Evolutionary conservation across 1,284 basidiomycete species (phyloP).

Genomic region (Irpex rosettiformis): DNA sequence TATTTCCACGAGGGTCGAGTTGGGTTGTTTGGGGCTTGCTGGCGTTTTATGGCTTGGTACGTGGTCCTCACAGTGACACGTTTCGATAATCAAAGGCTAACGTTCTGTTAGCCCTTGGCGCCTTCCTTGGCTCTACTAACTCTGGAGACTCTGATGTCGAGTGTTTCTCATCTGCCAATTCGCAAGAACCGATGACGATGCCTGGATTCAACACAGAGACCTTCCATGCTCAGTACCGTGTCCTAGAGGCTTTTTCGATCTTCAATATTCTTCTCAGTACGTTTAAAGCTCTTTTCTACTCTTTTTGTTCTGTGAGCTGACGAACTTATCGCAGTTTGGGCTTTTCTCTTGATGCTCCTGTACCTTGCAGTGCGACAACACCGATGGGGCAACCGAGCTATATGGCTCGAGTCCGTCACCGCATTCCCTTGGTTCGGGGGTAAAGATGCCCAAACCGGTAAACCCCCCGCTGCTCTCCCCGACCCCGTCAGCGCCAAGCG

Average conservation of each 20-base stretch:
- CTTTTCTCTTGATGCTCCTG: constrained; percentile 57
- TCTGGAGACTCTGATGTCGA: constrained; percentile 76
- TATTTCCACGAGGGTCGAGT: constrained; percentile 73
- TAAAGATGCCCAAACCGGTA: constrained; percentile 26
- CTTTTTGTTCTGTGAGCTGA: not conserved
- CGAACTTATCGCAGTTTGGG: constrained; percentile 49
- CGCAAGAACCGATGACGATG: constrained; percentile 48
- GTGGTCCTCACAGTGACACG: constrained; percentile 24
- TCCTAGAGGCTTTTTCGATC: constrained; percentile 72
- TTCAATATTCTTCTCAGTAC: constrained; percentile 69
- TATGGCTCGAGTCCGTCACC: constrained; percentile 74
- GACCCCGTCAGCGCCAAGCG: constrained; percentile 31
- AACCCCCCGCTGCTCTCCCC: constrained; percentile 28
- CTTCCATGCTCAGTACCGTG: constrained; percentile 80
- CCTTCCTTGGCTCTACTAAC: constrained; percentile 66
- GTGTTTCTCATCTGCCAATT: constrained; percentile 60
- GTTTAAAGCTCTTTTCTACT: constrained; percentile 21
- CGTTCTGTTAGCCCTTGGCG: constrained; percentile 56
- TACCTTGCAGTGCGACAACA: constrained; percentile 64
- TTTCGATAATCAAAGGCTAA: constrained; percentile 7
- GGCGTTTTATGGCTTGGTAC: constrained; percentile 78
- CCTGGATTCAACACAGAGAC: constrained; percentile 63
- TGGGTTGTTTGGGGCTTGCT: constrained; percentile 62
- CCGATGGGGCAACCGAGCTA: constrained; percentile 58
- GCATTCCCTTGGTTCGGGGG: constrained; percentile 67